These are phyloP conservation scores for Cystoderma amianthinum DNA, from an alignment of 768 basidiomycete genomes.

Conservation along the genomic window DNA sequence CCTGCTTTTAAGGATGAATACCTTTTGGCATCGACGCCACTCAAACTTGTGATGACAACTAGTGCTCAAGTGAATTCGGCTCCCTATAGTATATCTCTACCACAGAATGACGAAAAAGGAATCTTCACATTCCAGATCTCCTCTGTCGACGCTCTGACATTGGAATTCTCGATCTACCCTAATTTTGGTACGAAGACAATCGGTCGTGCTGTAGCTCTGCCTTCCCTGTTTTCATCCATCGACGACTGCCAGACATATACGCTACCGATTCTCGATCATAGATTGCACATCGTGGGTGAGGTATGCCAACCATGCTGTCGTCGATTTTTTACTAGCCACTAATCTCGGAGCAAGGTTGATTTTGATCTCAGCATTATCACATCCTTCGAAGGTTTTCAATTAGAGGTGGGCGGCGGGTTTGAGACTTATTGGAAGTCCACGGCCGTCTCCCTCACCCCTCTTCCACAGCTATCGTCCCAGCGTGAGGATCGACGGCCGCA, in stretches of 20 bases:
- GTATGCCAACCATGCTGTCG: slow-evolving; percentile 28
- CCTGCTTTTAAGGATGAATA: slow-evolving; percentile 61
- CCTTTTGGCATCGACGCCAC: slow-evolving; percentile 67
- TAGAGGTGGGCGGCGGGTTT: slow-evolving; percentile 90
- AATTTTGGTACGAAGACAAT: slow-evolving; percentile 97
- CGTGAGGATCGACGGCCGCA: slow-evolving; percentile 33
- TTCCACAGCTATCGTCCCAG: slow-evolving; percentile 27
- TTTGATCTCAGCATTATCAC: slow-evolving; percentile 85
- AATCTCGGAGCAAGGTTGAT: too few species aligned
- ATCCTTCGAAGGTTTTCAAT: slow-evolving; percentile 86
- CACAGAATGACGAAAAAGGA: slow-evolving; percentile 62
- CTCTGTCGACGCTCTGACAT: slow-evolving; percentile 59
- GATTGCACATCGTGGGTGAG: slow-evolving; percentile 92
- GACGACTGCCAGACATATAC: slow-evolving; percentile 47
- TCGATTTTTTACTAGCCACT: slow-evolving; percentile 2
- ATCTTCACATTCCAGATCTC: slow-evolving; percentile 86
- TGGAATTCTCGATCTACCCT: slow-evolving; percentile 95
- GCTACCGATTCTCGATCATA: slow-evolving; percentile 85
- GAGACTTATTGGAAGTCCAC: slow-evolving; percentile 99
- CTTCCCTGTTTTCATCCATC: slow-evolving; percentile 59
- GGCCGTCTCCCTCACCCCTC: slow-evolving; percentile 37
- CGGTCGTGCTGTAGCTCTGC: slow-evolving; percentile 83
- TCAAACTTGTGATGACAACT: slow-evolving; percentile 94
- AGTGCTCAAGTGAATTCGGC: slow-evolving; percentile 78
- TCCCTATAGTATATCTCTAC: slow-evolving; percentile 86